Evolutionary conservation across 495 filamentous ascomycete species (phyloP), one percentile per base, ranked within the genome.

Genomic region (Sabuloglossum arenarium): DNA sequence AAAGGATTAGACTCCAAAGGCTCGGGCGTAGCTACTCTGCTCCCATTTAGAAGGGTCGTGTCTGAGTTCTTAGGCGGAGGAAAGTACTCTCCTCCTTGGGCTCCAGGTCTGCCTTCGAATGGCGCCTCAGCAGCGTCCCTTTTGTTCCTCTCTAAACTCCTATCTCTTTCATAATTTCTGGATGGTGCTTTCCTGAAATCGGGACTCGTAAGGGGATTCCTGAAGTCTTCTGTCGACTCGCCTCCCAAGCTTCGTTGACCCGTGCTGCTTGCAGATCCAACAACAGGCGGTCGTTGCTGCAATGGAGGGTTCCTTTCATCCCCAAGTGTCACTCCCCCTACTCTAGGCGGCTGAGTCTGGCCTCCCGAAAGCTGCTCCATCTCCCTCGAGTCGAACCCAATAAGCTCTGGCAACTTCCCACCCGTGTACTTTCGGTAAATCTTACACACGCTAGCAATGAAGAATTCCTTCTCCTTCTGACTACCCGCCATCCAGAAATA

Each of bases 401-500:
- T 73, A 19, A 98, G 70, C 34, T 79, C 76, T 23, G 91, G 91
- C 24, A 82, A 68, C 58, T 79, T 84, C 10, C 93, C 91, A 27
- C 85, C 84, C 11, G 93, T 97, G 64, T 96, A 98, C 64, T 96
- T 97, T 57, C 78, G 82, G 65, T 84, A 98, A 37, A 98, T 95
- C 69, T 96, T 97, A 58, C 96, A 77, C 59, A 96, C 66, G 63
- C 87, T 94, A 27, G 82, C 85, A 63, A 97, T 93, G 67, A 98
- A 98, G 69, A 94, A 97, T 56, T 94, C 88, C 73, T 96, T 97
- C 67, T 97, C 91, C 70, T 94, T 94, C 47, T 82, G 75, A 12
- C 82, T 89, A 37, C 81, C 76, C 19, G 93, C 88, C 69, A 91
- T 82, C 91, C 91, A 98, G 66, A 94, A 97, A 66, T 98, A 98